Percentiles rank a stretch among this genome's conserved stretches.
Conservation (phyloP, 352 stramenopile species). For the Globisporangium rhizosaccharum region DNA sequence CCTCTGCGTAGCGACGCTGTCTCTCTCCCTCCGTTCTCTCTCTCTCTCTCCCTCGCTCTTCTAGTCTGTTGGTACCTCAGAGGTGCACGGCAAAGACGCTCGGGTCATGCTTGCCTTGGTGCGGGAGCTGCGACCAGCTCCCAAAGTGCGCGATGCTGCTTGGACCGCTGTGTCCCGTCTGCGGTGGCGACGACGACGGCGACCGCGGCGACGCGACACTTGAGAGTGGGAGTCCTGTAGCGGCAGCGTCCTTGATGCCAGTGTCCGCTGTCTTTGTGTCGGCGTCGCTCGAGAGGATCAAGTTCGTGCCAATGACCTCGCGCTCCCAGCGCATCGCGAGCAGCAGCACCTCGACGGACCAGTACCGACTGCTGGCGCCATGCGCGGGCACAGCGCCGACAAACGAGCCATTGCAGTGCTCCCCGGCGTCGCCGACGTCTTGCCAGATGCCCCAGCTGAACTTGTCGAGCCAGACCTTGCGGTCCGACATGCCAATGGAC, state of each 20-base stretch:
- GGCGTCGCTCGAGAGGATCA: slow-evolving; percentile 8
- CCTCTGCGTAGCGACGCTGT: too few relatives aligned
- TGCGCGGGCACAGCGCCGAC: slow-evolving; percentile 18
- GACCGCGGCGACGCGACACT: slow-evolving; percentile 3
- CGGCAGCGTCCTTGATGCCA: not conserved
- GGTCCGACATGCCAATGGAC: slow-evolving; percentile 16
- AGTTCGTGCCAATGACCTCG: slow-evolving; percentile 10
- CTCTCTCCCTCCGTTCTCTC: not conserved
- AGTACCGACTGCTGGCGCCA: slow-evolving; percentile 15
- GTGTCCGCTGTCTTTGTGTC: too few relatives aligned
- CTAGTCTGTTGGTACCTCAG: not conserved
- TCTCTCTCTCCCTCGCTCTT: not conserved
- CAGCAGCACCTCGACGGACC: slow-evolving; percentile 24
- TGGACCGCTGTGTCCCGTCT: not conserved
- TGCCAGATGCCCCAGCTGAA: slow-evolving; percentile 25
- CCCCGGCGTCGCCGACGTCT: slow-evolving; percentile 6
- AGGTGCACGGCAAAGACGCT: not conserved
- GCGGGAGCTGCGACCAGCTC: slow-evolving; percentile 3
- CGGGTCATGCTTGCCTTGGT: not conserved
- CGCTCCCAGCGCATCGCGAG: slow-evolving; percentile 16
- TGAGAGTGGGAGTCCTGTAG: not conserved
- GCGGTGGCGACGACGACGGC: not conserved
- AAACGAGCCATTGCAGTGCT: slow-evolving; percentile 14
- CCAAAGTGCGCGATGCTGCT: slow-evolving; percentile 1
- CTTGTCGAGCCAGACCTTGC: slow-evolving; percentile 18